A percentile compares a stretch with the other conserved stretches of the same genome.
phyloP scores from a whole-genome alignment of 495 filamentous ascomycete genomes.

The Tetracladium setigerum region DNA sequence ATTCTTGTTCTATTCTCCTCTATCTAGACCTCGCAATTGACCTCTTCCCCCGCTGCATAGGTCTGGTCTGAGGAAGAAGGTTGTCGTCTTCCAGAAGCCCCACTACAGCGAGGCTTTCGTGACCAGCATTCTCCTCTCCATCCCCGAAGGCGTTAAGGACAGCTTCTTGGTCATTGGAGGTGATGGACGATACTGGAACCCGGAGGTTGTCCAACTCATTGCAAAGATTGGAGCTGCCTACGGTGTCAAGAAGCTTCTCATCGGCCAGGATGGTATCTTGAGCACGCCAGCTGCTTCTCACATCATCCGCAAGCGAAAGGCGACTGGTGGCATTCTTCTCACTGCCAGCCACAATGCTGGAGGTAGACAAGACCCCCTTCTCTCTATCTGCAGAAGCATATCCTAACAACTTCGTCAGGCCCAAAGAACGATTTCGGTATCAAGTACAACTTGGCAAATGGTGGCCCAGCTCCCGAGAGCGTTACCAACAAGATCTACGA shows the following conservation, averaged over 20 bases:
- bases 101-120: constrained; percentile 96
- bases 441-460: constrained; percentile 98
- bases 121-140: constrained; percentile 86
- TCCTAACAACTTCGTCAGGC: constrained; percentile 41
- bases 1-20: too few relatives aligned
- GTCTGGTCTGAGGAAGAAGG: constrained; percentile 97
- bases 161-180: constrained; percentile 94
- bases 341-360: constrained; percentile 98
- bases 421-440: constrained; percentile 94
- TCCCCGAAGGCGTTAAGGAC: constrained; percentile 85
- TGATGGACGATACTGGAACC: constrained; percentile 95
- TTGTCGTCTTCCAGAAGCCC: constrained; percentile 90
- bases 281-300: constrained; percentile 95
- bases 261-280: constrained; percentile 93
- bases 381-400: neutral
- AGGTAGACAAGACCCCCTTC: constrained; percentile 53
- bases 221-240: constrained; percentile 96
- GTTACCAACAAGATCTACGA: constrained; percentile 98
- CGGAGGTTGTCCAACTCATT: constrained; percentile 91
- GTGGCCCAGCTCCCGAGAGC: constrained; percentile 87
- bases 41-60: constrained; percentile 33
- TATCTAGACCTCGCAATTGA: constrained; percentile 22
- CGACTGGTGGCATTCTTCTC: constrained; percentile 92
- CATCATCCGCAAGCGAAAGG: constrained; percentile 84
- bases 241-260: constrained; percentile 95